A percentile compares a stretch with the other conserved stretches of the same genome.
phyloP scores from a whole-genome alignment of 208 protist genomes.

The Crithidia sp. region DNA sequence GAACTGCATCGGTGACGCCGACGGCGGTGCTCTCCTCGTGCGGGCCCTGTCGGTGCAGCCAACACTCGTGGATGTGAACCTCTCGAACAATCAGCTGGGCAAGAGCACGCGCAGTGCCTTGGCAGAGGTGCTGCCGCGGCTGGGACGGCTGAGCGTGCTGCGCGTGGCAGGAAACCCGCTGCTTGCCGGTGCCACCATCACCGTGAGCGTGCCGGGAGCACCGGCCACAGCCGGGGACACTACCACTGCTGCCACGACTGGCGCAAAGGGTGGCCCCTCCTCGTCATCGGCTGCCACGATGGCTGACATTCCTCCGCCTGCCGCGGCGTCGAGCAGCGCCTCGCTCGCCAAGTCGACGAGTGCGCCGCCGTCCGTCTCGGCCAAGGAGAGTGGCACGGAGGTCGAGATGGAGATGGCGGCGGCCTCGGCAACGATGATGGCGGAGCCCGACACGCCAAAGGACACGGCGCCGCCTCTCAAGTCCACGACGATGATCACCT shows the following conservation, averaged over 20 bases:
- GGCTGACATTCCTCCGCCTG: neutral
- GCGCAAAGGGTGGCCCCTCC: neutral
- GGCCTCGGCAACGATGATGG: slow-evolving; percentile 15
- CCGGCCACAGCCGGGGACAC: neutral
- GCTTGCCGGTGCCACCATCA: slow-evolving; percentile 32
- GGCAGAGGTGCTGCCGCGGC: slow-evolving; percentile 51
- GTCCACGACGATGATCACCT: slow-evolving; percentile 6
- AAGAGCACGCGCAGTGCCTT: slow-evolving; percentile 50
- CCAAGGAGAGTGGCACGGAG: slow-evolving; percentile 2
- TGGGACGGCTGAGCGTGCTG: slow-evolving; percentile 55
- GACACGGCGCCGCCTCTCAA: neutral
- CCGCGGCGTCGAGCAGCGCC: neutral
- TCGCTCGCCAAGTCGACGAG: neutral
- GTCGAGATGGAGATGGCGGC: neutral
- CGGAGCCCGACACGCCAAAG: neutral
- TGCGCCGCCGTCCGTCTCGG: neutral
- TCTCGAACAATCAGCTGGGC: slow-evolving; percentile 81
- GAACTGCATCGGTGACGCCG: slow-evolving; percentile 80
- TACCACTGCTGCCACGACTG: neutral
- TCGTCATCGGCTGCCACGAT: neutral
- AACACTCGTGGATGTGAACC: slow-evolving; percentile 59
- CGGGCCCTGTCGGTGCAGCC: slow-evolving; percentile 51
- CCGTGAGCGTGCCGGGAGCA: neutral
- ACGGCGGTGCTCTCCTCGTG: slow-evolving; percentile 66
- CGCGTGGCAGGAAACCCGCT: slow-evolving; percentile 72